These are phyloP conservation scores for Phytophthora pistaciae DNA, from an alignment of 352 stramenopile species.

Conservation along the genomic window DNA sequence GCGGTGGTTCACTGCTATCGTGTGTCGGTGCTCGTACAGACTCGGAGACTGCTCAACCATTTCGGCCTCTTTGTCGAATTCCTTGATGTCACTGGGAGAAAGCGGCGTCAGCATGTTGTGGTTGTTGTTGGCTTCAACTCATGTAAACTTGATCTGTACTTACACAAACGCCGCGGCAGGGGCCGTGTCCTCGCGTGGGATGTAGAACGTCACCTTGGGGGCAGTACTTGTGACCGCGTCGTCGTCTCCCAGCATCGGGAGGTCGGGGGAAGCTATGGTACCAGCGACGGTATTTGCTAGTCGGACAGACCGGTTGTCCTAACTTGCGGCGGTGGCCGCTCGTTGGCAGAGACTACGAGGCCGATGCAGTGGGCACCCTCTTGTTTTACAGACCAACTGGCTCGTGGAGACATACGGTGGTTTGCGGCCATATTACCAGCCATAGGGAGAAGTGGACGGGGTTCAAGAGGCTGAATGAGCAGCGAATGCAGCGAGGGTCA, in stretches of 20 bases:
- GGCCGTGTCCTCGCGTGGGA: slow-evolving; percentile 3
- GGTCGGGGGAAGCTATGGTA: slow-evolving; percentile 19
- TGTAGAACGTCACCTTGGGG: slow-evolving; percentile 24
- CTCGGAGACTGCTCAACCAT: slow-evolving; percentile 40
- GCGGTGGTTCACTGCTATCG: slow-evolving; percentile 37
- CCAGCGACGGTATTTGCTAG: slow-evolving; percentile 23
- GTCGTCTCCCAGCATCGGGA: slow-evolving; percentile 29
- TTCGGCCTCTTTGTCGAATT: slow-evolving; percentile 43
- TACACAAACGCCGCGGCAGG: slow-evolving; percentile 19
- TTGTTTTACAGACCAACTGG: slow-evolving; percentile 17
- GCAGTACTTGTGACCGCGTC: neutral
- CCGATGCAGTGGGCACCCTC: neutral
- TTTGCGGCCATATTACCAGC: slow-evolving; percentile 3
- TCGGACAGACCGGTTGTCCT: slow-evolving; percentile 17
- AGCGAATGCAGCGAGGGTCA: too few species aligned
- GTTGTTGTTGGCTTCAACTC: neutral
- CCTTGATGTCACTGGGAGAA: slow-evolving; percentile 27
- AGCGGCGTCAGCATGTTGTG: neutral
- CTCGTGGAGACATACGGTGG: slow-evolving; percentile 5
- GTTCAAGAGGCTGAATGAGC: neutral
- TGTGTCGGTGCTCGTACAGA: slow-evolving; percentile 26
- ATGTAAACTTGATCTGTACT: neutral
- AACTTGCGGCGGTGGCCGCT: neutral
- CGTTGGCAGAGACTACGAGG: slow-evolving; percentile 13
- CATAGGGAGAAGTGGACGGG: slow-evolving; percentile 22